Conservation (phyloP, 139 green algal species). For the Gonium pectorale region DNA sequence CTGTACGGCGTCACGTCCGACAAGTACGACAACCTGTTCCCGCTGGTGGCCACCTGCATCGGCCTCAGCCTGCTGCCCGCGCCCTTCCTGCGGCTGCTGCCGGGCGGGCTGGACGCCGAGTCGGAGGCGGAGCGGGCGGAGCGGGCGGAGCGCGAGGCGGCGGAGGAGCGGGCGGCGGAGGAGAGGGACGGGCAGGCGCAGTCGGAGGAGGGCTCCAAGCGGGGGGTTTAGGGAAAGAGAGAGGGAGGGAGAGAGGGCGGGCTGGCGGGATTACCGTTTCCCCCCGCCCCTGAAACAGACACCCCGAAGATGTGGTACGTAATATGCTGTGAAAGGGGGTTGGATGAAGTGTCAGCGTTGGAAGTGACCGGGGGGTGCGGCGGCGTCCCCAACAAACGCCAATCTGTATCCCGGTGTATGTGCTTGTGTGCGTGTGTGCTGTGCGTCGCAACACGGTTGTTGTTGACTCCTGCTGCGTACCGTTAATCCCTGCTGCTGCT, state of each 20-base stretch:
- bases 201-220: neutral
- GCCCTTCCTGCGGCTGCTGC: constrained; percentile 65
- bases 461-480: no score
- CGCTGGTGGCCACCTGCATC: constrained; percentile 47
- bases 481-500: no score
- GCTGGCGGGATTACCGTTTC: neutral
- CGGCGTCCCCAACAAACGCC: no score
- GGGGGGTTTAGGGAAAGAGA: neutral
- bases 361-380: no score
- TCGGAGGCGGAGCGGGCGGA: neutral
- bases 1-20: constrained; percentile 70
- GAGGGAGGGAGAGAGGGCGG: neutral
- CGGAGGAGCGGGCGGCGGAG: neutral
- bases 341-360: no score
- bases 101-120: constrained; percentile 47
- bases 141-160: no score
- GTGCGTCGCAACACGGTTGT: no score
- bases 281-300: no score
- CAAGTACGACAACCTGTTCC: constrained; percentile 74
- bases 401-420: no score
- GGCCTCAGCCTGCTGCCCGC: constrained; percentile 52
- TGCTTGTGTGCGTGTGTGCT: no score
- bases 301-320: no score
- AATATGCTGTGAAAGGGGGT: no score
- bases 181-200: neutral